These are phyloP conservation scores for Digitaria exilis DNA, from an alignment of 202 grass and related monocot genomes.

Conservation along the genomic window DNA sequence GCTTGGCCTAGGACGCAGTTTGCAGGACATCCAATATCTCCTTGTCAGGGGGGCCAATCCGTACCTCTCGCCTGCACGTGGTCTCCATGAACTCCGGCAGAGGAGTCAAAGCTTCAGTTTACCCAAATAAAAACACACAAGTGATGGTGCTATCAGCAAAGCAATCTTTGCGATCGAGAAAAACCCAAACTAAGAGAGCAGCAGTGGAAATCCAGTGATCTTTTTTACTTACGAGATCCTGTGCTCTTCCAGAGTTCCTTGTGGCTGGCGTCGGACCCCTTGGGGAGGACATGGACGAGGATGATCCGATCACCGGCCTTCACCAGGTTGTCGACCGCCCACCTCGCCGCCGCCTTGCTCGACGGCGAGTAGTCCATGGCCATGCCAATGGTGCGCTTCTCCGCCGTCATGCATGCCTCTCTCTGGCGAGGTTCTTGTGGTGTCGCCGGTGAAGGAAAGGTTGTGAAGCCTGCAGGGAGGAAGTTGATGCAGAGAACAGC, in stretches of 20 bases:
- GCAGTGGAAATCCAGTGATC: background rate
- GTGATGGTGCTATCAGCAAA: background rate
- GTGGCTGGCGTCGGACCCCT: constrained; percentile 53
- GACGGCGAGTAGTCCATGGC: constrained; percentile 87
- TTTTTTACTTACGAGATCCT: constrained; percentile 57
- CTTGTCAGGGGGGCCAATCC: constrained; percentile 70
- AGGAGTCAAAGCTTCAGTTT: constrained; percentile 72
- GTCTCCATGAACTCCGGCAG: constrained; percentile 79
- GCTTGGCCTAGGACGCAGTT: constrained; percentile 57
- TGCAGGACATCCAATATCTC: constrained; percentile 66
- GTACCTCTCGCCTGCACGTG: constrained; percentile 53
- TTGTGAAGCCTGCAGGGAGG: background rate
- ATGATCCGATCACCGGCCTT: constrained; percentile 57
- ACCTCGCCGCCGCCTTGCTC: constrained; percentile 69
- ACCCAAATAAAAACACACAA: constrained; percentile 6
- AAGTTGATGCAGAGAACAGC: background rate
- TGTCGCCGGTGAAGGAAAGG: background rate
- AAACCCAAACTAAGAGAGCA: background rate
- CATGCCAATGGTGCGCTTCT: constrained; percentile 55
- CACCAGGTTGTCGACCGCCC: constrained; percentile 60
- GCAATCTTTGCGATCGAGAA: background rate
- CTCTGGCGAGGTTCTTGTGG: background rate
- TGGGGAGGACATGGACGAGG: constrained; percentile 68
- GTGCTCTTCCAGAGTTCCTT: constrained; percentile 77
- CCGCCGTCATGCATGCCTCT: constrained; percentile 31